These are phyloP conservation scores for Dipodascopsis tothii DNA, from an alignment of 805 yeast species.

Conservation along the genomic window DNA sequence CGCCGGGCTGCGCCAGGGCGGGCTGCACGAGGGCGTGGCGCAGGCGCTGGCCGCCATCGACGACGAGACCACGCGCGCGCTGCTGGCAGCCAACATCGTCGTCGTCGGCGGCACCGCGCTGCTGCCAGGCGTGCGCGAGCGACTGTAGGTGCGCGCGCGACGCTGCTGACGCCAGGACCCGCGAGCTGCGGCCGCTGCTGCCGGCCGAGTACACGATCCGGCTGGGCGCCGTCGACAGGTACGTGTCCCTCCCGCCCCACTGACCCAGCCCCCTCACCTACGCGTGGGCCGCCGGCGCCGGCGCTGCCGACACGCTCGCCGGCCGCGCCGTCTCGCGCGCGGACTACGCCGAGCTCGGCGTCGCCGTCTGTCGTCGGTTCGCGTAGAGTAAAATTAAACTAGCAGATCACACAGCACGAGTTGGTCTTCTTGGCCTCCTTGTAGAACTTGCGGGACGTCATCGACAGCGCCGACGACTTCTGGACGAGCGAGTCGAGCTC, in stretches of 20 bases:
- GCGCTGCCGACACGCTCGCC: too few relatives aligned
- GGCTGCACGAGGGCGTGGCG: constrained; percentile 61
- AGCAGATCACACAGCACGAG: background rate
- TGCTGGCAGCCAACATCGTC: constrained; percentile 70
- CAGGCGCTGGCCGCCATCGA: constrained; percentile 61
- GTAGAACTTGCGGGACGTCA: constrained; percentile 87
- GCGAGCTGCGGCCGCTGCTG: background rate
- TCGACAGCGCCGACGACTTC: constrained; percentile 85
- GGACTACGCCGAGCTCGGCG: background rate
- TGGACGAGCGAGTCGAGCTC: constrained; percentile 89
- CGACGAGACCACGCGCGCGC: constrained; percentile 49
- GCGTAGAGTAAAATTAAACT: too few relatives aligned
- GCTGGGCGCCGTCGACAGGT: too few relatives aligned
- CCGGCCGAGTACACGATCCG: background rate
- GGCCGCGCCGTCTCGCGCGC: too few relatives aligned
- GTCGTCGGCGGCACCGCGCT: constrained; percentile 78
- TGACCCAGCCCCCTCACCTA: too few relatives aligned
- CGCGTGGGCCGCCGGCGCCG: too few relatives aligned
- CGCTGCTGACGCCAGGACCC: background rate
- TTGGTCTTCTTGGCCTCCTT: constrained; percentile 80
- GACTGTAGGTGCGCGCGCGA: constrained; percentile 37
- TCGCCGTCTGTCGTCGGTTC: background rate
- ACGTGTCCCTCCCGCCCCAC: too few relatives aligned
- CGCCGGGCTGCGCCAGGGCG: constrained; percentile 69
- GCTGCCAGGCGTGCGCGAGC: constrained; percentile 54